Evolutionary conservation across 75 land plant genomes (phyloP).

Genomic region (Picea glauca): DNA sequence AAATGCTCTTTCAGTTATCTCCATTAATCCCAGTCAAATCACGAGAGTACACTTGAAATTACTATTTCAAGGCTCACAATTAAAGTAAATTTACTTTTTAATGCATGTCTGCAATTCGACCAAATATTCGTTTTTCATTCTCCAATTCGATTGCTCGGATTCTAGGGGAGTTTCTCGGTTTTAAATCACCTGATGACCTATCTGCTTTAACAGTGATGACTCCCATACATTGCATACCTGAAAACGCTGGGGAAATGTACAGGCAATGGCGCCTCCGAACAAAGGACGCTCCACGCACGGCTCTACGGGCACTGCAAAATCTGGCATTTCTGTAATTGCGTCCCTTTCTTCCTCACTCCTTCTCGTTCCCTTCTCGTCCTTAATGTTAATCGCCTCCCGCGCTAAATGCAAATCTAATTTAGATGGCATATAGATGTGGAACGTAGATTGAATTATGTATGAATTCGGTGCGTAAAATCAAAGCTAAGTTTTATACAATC

Average conservation of each 20-base stretch:
- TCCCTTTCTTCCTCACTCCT: too few species aligned
- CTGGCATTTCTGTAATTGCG: not conserved
- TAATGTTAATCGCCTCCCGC: too few species aligned
- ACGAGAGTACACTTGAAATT: not conserved
- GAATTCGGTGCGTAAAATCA: too few species aligned
- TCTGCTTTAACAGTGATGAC: not conserved
- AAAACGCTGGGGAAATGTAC: slow-evolving; percentile 50
- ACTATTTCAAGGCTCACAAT: not conserved
- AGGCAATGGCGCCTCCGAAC: slow-evolving; percentile 64
- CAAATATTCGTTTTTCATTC: not conserved
- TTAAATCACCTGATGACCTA: not conserved
- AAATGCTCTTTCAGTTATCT: not conserved
- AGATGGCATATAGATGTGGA: too few species aligned
- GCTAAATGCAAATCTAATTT: too few species aligned
- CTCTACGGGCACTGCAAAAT: slow-evolving; percentile 20
- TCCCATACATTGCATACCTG: slow-evolving; percentile 32
- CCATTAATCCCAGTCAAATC: not conserved
- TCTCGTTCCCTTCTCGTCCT: too few species aligned
- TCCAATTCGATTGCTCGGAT: not conserved
- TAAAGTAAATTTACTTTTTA: not conserved
- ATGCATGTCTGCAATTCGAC: not conserved
- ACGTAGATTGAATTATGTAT: too few species aligned
- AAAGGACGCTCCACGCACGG: slow-evolving; percentile 29
- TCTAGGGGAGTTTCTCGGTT: not conserved
- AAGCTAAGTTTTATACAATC: too few species aligned